Evolutionary conservation across 495 filamentous ascomycete genomes (phyloP).

Genomic region (Neurospora sublineolata): DNA sequence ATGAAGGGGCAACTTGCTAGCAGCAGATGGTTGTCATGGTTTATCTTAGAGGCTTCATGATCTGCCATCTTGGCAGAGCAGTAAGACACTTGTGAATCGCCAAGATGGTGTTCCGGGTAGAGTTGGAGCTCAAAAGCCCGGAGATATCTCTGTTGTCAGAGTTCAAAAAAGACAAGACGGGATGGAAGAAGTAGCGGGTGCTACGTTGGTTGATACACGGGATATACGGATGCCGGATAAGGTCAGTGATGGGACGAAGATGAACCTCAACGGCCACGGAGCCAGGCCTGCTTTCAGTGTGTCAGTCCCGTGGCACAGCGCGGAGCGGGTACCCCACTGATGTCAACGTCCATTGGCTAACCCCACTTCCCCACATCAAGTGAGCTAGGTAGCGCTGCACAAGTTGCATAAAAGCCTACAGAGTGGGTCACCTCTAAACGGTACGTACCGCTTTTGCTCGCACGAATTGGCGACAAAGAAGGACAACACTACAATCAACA

Average conservation of each 20-base stretch:
- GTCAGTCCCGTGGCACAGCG: not conserved
- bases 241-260: not conserved
- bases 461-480: not conserved
- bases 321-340: not conserved
- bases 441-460: not conserved
- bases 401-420: not conserved
- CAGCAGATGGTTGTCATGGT: conserved; percentile 37
- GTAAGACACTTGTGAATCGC: not conserved
- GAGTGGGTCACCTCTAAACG: not conserved
- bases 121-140: not conserved
- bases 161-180: not conserved
- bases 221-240: not conserved
- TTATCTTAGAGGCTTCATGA: conserved; percentile 31
- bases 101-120: not conserved
- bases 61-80: conserved; percentile 29
- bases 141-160: not conserved
- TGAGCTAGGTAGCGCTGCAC: not conserved
- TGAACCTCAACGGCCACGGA: not conserved
- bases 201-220: not conserved
- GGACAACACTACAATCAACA: not conserved
- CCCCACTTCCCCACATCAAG: not conserved
- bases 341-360: not conserved
- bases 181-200: not conserved
- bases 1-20: conserved; percentile 22
- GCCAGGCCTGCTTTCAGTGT: not conserved